phyloP scores from a whole-genome alignment of 257 asterid species.

The Petunia axillaris region DNA sequence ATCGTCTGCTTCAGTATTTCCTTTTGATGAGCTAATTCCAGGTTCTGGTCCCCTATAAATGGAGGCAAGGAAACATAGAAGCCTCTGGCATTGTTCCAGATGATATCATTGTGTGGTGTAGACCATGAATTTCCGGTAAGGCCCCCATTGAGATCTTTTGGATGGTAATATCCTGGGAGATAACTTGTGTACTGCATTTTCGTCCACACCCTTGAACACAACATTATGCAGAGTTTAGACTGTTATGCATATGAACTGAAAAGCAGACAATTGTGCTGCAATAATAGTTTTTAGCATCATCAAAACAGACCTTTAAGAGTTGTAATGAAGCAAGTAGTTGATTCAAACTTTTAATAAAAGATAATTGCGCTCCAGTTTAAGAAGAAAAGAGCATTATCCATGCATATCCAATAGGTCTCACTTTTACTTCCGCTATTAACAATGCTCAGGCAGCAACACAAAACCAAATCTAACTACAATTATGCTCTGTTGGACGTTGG shows the following conservation, averaged over 20 bases:
- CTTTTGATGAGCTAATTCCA: constrained; percentile 41
- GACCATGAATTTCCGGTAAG: constrained; percentile 51
- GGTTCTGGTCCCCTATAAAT: constrained; percentile 32
- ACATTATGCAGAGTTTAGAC: constrained; percentile 2
- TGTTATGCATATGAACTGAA: background rate
- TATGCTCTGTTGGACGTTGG: background rate
- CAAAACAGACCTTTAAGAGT: no score
- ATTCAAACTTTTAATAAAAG: no score
- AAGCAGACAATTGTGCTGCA: no score
- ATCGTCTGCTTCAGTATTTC: constrained; percentile 58
- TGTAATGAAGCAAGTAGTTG: no score
- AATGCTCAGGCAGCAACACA: background rate
- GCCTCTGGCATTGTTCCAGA: constrained; percentile 43
- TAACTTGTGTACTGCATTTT: constrained; percentile 62
- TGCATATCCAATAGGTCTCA: no score
- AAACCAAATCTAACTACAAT: background rate
- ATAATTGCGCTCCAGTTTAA: no score
- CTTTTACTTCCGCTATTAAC: no score
- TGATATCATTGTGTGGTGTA: constrained; percentile 34
- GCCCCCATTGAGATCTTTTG: constrained; percentile 45
- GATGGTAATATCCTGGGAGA: constrained; percentile 45
- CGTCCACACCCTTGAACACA: constrained; percentile 1
- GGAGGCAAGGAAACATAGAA: constrained; percentile 37
- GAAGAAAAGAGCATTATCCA: no score
- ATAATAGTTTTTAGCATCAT: no score